These are phyloP conservation scores for Aeschynomene evenia DNA, from an alignment of 306 rosid genomes.

Conservation along the genomic window DNA sequence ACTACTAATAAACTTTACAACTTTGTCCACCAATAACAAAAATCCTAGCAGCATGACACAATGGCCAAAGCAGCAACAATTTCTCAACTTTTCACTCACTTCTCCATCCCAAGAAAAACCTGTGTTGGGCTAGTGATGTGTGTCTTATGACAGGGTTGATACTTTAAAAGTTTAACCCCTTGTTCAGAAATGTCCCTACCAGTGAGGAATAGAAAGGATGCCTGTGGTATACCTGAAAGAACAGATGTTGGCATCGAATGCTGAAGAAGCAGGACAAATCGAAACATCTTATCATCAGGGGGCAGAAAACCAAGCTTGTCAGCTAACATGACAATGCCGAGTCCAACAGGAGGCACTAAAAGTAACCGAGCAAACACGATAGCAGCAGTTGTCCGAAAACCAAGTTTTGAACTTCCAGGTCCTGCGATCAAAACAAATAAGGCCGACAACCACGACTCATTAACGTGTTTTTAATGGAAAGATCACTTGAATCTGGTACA, in stretches of 20 bases:
- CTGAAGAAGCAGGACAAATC: conserved; percentile 89
- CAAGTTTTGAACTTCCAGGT: conserved; percentile 97
- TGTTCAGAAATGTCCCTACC: conserved; percentile 14
- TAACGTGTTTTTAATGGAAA: conserved; percentile 15
- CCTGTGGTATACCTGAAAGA: conserved; percentile 62
- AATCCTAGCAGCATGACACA: conserved; percentile 15
- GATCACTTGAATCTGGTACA: background rate
- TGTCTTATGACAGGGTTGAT: background rate
- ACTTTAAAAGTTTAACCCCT: background rate
- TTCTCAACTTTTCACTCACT: conserved; percentile 15
- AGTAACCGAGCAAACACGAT: conserved; percentile 70
- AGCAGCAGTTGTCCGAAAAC: conserved; percentile 82
- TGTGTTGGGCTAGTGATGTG: conserved; percentile 10
- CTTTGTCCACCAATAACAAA: background rate
- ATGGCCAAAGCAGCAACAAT: conserved; percentile 2
- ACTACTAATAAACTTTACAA: background rate
- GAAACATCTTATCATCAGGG: conserved; percentile 78
- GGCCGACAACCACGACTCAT: background rate
- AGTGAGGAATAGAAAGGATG: background rate
- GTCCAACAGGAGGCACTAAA: conserved; percentile 88
- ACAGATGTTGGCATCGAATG: conserved; percentile 98
- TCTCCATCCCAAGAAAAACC: background rate
- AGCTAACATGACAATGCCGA: conserved; percentile 88
- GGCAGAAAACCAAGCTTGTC: conserved; percentile 97
- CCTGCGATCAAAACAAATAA: conserved; percentile 55